phyloP scores from a whole-genome alignment of 2,329 filamentous ascomycete species.

The Plenodomus lindquistii region DNA sequence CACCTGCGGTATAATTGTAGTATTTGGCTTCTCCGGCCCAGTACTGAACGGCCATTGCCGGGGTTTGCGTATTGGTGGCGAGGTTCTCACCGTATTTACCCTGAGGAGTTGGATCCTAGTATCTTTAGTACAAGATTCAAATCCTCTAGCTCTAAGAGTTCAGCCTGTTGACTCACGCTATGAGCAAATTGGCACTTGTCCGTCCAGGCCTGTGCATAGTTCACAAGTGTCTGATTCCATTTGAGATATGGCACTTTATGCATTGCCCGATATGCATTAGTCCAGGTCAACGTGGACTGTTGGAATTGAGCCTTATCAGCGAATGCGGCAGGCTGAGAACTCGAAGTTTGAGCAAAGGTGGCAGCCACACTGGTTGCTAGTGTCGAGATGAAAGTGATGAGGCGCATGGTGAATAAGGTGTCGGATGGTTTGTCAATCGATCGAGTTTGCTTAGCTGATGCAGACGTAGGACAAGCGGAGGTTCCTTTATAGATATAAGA shows the following conservation, averaged over 20 bases:
- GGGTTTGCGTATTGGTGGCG: neutral
- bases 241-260: neutral
- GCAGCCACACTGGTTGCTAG: neutral
- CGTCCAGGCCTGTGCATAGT: neutral
- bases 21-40: neutral
- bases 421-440: no score
- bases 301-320: neutral
- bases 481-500: no score
- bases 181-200: neutral
- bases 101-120: neutral
- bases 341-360: neutral
- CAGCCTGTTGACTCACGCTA: neutral
- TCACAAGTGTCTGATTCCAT: neutral
- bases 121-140: neutral
- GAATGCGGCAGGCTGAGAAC: neutral
- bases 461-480: no score
- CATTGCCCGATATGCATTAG: neutral
- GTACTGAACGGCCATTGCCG: neutral
- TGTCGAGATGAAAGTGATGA: neutral
- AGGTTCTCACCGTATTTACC: neutral
- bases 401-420: neutral
- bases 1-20: neutral
- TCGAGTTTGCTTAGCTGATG: neutral
- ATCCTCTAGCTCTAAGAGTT: neutral
- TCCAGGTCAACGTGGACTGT: neutral